Conservation (phyloP, 257 asterid species). For the Gentiana straminea region DNA sequence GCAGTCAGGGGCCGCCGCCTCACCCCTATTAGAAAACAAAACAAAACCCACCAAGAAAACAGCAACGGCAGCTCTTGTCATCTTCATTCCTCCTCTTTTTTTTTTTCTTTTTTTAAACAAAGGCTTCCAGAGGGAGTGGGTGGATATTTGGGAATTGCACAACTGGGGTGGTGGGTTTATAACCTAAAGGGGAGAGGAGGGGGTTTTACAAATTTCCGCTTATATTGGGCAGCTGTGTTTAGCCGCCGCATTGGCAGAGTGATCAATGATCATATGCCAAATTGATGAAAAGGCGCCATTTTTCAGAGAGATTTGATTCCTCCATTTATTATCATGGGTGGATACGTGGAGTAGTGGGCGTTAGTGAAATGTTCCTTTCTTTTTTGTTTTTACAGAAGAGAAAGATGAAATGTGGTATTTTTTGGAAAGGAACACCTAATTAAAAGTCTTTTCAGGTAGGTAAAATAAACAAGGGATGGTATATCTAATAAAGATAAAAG, state of each 20-base stretch:
- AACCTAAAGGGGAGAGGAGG: not conserved
- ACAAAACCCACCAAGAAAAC: not conserved
- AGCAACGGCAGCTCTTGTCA: not conserved
- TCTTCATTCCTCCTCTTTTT: not conserved
- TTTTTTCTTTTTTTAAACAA: not conserved
- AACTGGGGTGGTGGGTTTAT: not conserved
- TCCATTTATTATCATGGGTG: too few species aligned
- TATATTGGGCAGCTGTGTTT: not conserved
- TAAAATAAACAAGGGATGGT: too few species aligned
- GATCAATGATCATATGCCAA: not conserved
- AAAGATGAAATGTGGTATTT: too few species aligned
- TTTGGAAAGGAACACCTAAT: too few species aligned
- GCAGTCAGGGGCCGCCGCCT: slow-evolving; percentile 55
- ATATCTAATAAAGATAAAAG: too few species aligned
- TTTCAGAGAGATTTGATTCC: too few species aligned
- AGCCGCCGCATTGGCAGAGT: not conserved
- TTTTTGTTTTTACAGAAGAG: too few species aligned
- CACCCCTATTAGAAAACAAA: slow-evolving; percentile 2
- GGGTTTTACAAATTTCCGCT: not conserved
- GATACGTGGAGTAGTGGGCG: too few species aligned
- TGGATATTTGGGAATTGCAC: not conserved
- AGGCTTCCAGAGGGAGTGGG: not conserved
- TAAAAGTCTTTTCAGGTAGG: too few species aligned
- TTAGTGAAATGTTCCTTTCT: too few species aligned
- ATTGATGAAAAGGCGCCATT: too few species aligned